Base-by-base conservation (phyloP, 768 basidiomycete genomes). In the Leccinum subgranulosum region DNA sequence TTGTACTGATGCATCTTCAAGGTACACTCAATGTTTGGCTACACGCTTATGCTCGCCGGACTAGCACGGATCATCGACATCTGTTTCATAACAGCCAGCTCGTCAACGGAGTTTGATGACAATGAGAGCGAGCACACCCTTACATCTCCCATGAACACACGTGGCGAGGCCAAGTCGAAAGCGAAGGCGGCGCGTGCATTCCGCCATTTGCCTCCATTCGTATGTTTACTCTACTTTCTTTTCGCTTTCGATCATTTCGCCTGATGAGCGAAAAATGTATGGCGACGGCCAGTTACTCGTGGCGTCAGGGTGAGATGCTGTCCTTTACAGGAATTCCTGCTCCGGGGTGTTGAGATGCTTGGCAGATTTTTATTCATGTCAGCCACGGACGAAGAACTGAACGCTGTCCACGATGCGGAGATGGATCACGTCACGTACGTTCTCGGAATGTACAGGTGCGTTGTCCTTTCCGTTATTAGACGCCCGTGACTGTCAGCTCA, bases 351-450 rank as follows among this genome's bases (percentile, higher is more conserved):
- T 49, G 36, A 59, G 5, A 43, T 56, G 1, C 55, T n/a, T 31
- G 45, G 2, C 56, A 89, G 91, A 6, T 72, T 94, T 3, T 73
- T 93, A 17, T 97, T 98, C 78, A 92, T 96, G 84, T 90, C 89
- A 14, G 95, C 88, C 0, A 97, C 95, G 0, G 93, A 98, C 68
- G 94, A 98, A 74, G 92, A 96, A 70, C 75, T 96, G 28, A 65
- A 79, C 25, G 89, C 80, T 59, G 82, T 88, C 4, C 79, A 91
- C 60, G 82, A 82, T 12, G 76, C 75, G 19, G 87, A 82, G 45
- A 92, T 96, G 85, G 94, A 96, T 69, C 92, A 94, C 65, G 93
- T 94, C 57, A 94, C 94, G 0, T 96, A 95, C 65, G 79, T 89
- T 36, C 79, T 94, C 17, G 87, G 90, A 67, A 87, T 93, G 79